Conservation (phyloP, 2,329 filamentous ascomycete genomes). For the Hypomyces rosellus region DNA sequence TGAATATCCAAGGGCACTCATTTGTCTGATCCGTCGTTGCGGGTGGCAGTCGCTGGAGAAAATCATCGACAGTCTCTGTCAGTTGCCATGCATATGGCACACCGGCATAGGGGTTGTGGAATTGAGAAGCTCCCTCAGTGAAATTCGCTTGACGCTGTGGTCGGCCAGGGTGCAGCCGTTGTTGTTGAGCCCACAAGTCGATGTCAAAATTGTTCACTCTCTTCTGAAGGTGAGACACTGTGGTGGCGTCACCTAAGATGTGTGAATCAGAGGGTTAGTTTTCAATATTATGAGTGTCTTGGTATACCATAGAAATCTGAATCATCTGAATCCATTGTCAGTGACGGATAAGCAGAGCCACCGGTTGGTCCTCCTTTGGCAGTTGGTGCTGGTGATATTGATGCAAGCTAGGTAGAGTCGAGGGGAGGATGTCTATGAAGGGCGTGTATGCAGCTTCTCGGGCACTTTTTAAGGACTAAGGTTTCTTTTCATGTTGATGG, state of each 20-base stretch:
- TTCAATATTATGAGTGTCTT: neutral
- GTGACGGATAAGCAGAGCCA: too few relatives aligned
- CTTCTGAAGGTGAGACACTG: constrained; percentile 40
- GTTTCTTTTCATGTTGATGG: too few relatives aligned
- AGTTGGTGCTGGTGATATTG: too few relatives aligned
- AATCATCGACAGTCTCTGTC: constrained; percentile 56
- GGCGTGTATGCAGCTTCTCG: too few relatives aligned
- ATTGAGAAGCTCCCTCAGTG: constrained; percentile 21
- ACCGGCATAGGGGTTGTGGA: constrained; percentile 56
- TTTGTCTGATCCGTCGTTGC: constrained; percentile 46
- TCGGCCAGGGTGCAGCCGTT: constrained; percentile 21
- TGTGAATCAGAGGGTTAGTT: neutral
- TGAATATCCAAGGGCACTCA: constrained; percentile 63
- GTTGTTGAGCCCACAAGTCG: constrained; percentile 34
- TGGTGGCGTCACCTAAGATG: constrained; percentile 47
- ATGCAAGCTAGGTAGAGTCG: too few relatives aligned
- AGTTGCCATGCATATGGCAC: constrained; percentile 53
- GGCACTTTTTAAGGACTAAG: too few relatives aligned
- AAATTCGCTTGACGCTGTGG: constrained; percentile 17
- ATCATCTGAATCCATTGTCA: constrained; percentile 38
- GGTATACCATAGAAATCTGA: constrained; percentile 53
- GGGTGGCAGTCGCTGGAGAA: constrained; percentile 63
- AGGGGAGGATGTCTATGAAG: too few relatives aligned
- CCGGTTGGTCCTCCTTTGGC: too few relatives aligned
- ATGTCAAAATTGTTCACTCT: constrained; percentile 46